These are phyloP conservation scores for Monosporozyma yasuniensis DNA, from an alignment of 805 yeast species.

Conservation along the genomic window DNA sequence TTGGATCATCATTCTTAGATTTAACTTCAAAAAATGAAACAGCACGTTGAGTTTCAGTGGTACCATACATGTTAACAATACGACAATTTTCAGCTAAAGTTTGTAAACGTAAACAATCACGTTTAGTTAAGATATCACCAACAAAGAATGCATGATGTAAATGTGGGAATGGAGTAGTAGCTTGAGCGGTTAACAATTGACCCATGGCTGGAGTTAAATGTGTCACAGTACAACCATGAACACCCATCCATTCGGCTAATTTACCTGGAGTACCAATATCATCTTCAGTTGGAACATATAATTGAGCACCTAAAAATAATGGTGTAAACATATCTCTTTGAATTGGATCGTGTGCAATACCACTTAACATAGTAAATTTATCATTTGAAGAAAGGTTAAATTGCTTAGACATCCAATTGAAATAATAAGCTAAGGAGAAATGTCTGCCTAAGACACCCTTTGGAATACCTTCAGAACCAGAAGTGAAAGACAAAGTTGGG, in stretches of 20 bases:
- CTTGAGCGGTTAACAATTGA: constrained; percentile 91
- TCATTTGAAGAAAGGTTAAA: constrained; percentile 73
- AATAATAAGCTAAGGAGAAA: constrained; percentile 90
- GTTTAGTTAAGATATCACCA: constrained; percentile 93
- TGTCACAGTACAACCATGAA: constrained; percentile 85
- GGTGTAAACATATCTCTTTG: constrained; percentile 99
- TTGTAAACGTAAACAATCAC: constrained; percentile 92
- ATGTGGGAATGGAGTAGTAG: constrained; percentile 72
- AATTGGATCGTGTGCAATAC: constrained; percentile 98
- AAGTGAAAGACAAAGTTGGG: constrained; percentile 93
- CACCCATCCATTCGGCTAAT: constrained; percentile 95
- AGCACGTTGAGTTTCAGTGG: constrained; percentile 98
- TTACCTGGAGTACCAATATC: constrained; percentile 98
- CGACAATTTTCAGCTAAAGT: constrained; percentile 80
- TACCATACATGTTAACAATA: constrained; percentile 97
- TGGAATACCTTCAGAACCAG: constrained; percentile 97
- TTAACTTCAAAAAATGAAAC: constrained; percentile 90
- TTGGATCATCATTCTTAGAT: constrained; percentile 56
- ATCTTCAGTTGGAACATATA: constrained; percentile 89
- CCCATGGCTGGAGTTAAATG: constrained; percentile 99
- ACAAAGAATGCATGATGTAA: constrained; percentile 96
- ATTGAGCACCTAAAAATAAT: constrained; percentile 85
- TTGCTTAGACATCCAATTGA: constrained; percentile 95
- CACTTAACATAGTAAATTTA: constrained; percentile 93
- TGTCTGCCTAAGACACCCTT: constrained; percentile 98